Evolutionary conservation across 371 early-diverging fungal genomes (phyloP), one percentile per base, ranked within the genome.

Genomic region (Rhizopus delemar): DNA sequence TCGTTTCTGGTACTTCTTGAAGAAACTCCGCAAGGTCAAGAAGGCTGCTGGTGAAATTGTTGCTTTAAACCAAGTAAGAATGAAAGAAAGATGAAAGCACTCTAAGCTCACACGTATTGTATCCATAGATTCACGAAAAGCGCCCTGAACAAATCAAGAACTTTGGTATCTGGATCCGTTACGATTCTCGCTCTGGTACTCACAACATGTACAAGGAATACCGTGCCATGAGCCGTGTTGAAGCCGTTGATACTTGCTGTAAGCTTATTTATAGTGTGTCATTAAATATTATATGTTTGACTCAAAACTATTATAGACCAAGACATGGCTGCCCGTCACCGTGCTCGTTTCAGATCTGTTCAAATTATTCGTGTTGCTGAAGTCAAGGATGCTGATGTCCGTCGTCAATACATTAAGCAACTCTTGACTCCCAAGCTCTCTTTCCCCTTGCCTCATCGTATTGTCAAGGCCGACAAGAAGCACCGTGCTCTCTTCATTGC

Each of bases 121-220:
- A 22, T 22, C 2, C n/a, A 32, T 57, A 90, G 90, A 92, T 98
- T 82, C 86, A 80, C 73, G 96, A 97, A 84, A 90, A 94, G 82
- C 86, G 86, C 70, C 92, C 93, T 60, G 73, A 83, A 48, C 80
- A 82, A 71, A 91, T 95, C 77, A 98, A 97, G 90, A 98, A 94
- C 90, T 99, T 87, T 75, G 97, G 97, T 66, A 92, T 99, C 85
- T 94, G 91, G 91, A 89, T 97, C 67, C 93, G 95, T 67, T 99
- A 97, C 87, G 93, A 96, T 84, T 94, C 96, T 61, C 94, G 95
- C 80, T 94, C 93, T 49, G 96, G 96, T 60, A 92, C 95, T 60
- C 96, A 97, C 90, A 98, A 98, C 90, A 96, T 98, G 93, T 97
- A 98, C 90, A 99, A 98, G 90, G 99, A 99, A 87, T 95, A 96